Evolutionary conservation across 768 basidiomycete genomes (phyloP).

Genomic region (Jaapia argillacea): DNA sequence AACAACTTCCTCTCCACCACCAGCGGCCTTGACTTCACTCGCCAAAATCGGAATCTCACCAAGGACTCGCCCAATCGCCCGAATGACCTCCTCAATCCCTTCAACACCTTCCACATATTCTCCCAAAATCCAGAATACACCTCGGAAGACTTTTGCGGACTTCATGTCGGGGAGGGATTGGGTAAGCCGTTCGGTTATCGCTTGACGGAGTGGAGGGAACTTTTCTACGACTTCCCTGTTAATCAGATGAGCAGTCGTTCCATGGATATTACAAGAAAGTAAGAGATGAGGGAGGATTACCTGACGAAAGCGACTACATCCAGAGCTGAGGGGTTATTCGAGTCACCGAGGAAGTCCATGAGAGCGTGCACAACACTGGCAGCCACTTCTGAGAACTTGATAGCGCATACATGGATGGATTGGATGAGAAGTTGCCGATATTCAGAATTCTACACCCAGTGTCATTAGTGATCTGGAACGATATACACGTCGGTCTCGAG

Average conservation of each 20-base stretch:
- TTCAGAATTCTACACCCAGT: constrained; percentile 61
- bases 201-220: constrained; percentile 76
- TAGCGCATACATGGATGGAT: constrained; percentile 91
- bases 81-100: constrained; percentile 67
- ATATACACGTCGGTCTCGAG: background rate
- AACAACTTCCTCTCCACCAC: constrained; percentile 57
- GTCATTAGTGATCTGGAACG: background rate
- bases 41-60: constrained; percentile 98
- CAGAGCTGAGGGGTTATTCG: constrained; percentile 88
- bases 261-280: too few relatives aligned
- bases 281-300: constrained; percentile 17
- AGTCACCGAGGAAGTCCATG: constrained; percentile 92
- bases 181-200: constrained; percentile 81
- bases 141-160: constrained; percentile 94
- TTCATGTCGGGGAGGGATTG: constrained; percentile 79
- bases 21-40: constrained; percentile 71
- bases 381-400: constrained; percentile 95
- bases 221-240: constrained; percentile 91
- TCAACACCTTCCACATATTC: constrained; percentile 70
- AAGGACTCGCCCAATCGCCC: constrained; percentile 72
- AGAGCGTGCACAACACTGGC: constrained; percentile 89
- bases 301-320: constrained; percentile 88
- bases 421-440: constrained; percentile 96
- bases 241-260: too few relatives aligned
- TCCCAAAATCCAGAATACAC: constrained; percentile 96